Evolutionary conservation across 345 rosid species (phyloP).

Genomic region (Pelargonium nanum): DNA sequence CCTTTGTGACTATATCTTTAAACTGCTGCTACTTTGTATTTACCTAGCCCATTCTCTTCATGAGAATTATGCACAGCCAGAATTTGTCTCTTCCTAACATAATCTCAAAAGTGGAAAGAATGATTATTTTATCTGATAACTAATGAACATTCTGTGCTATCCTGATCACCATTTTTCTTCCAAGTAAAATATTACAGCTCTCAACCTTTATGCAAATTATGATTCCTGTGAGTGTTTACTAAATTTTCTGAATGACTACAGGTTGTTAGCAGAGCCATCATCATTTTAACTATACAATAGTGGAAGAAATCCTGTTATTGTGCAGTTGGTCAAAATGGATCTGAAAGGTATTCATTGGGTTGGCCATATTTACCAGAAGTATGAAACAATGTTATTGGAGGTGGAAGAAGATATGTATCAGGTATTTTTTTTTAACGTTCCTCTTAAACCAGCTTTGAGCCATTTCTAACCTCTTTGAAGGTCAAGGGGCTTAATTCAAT

Average conservation of each 20-base stretch:
- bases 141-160: not conserved
- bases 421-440: constrained; percentile 28
- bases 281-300: not conserved
- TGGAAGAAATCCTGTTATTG: constrained; percentile 1
- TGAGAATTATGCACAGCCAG: not conserved
- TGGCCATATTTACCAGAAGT: constrained; percentile 65
- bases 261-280: not conserved
- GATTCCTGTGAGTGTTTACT: constrained; percentile 2
- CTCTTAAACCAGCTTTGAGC: not conserved
- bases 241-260: not conserved
- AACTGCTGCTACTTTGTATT: too few relatives aligned
- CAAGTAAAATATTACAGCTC: not conserved
- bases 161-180: not conserved
- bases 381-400: constrained; percentile 87
- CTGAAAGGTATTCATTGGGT: constrained; percentile 62
- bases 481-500: not conserved
- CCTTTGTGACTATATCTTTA: too few relatives aligned
- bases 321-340: constrained; percentile 34
- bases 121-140: not conserved
- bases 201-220: not conserved
- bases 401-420: constrained; percentile 74
- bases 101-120: not conserved
- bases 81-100: not conserved
- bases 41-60: not conserved
- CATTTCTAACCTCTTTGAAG: not conserved